Percentiles rank a stretch among this genome's conserved stretches.
Conservation (phyloP, 805 yeast genomes). For the Cyberlindnera misumaiensis region DNA sequence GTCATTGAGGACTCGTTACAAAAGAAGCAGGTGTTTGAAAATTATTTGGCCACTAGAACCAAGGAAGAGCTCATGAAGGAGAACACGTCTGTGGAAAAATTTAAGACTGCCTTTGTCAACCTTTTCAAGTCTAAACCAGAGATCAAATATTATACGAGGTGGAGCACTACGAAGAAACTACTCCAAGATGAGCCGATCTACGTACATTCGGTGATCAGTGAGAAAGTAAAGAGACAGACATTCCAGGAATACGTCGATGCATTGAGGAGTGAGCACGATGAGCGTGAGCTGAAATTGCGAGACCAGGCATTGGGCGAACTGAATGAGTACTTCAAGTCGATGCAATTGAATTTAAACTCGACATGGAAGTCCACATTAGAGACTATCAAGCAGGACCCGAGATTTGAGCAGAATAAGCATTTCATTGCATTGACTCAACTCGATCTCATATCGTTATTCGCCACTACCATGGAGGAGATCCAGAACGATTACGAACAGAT, state of each 20-base stretch:
- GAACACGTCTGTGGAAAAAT: constrained; percentile 45
- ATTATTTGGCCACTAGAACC: constrained; percentile 45
- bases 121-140: constrained; percentile 37
- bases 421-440: constrained; percentile 43
- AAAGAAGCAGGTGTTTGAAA: constrained; percentile 59
- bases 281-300: constrained; percentile 24
- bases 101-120: constrained; percentile 44
- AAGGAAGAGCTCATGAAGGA: constrained; percentile 47
- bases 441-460: constrained; percentile 55
- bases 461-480: constrained; percentile 27
- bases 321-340: constrained; percentile 38
- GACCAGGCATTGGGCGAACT: constrained; percentile 48
- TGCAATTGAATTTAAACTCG: constrained; percentile 22
- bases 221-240: constrained; percentile 45
- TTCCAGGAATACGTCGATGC: constrained; percentile 43
- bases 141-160: constrained; percentile 52
- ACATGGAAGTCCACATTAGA: constrained; percentile 17
- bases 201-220: constrained; percentile 52
- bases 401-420: constrained; percentile 56
- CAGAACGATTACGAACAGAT: constrained; percentile 17
- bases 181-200: constrained; percentile 62
- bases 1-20: constrained; percentile 50
- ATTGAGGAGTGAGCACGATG: constrained; percentile 28
- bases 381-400: constrained; percentile 29
- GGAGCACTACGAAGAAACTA: constrained; percentile 50